Percentiles rank a stretch among this genome's conserved stretches.
Evolutionary conservation across 2,329 filamentous ascomycete species (phyloP).

Genomic region (Colletotrichum sp.): DNA sequence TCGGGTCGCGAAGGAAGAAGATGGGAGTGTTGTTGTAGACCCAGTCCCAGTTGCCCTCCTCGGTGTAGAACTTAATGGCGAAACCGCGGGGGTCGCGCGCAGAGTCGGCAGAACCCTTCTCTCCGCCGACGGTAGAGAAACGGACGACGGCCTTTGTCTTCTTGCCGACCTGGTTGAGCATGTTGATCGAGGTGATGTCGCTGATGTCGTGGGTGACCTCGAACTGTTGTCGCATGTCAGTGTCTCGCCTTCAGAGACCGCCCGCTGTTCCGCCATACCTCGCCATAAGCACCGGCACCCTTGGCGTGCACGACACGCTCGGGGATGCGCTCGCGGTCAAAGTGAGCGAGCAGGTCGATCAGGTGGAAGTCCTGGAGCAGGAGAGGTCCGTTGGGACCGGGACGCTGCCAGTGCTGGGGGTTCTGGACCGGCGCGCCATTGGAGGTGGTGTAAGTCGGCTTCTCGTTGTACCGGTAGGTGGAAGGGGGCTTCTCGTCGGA

Average conservation of each 20-base stretch:
- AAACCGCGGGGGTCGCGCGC: slow-evolving; percentile 78
- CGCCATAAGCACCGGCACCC: slow-evolving; percentile 61
- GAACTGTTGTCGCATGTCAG: slow-evolving; percentile 33
- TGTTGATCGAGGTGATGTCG: slow-evolving; percentile 58
- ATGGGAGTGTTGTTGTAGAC: slow-evolving; percentile 80
- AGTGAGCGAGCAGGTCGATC: slow-evolving; percentile 64
- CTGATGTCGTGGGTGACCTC: slow-evolving; percentile 52
- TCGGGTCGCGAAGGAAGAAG: slow-evolving; percentile 78
- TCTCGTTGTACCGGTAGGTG: slow-evolving; percentile 61
- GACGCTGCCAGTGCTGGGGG: slow-evolving; percentile 52
- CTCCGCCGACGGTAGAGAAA: slow-evolving; percentile 79
- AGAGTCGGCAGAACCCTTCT: slow-evolving; percentile 73
- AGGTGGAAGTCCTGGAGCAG: slow-evolving; percentile 70
- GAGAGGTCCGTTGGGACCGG: slow-evolving; percentile 62
- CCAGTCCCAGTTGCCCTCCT: slow-evolving; percentile 75
- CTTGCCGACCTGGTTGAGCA: slow-evolving; percentile 69
- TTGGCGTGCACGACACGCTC: slow-evolving; percentile 64
- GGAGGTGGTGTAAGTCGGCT: slow-evolving; percentile 63
- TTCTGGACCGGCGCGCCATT: slow-evolving; percentile 64
- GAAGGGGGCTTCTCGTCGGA: slow-evolving; percentile 47
- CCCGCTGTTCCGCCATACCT: neutral
- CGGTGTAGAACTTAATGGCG: slow-evolving; percentile 73
- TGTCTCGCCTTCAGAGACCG: neutral
- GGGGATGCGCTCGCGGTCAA: slow-evolving; percentile 57
- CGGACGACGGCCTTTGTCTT: slow-evolving; percentile 70